Percentiles rank a stretch among this genome's conserved stretches.
Evolutionary conservation across 495 filamentous ascomycete genomes (phyloP).

Genomic region (Penicillium turbatum): DNA sequence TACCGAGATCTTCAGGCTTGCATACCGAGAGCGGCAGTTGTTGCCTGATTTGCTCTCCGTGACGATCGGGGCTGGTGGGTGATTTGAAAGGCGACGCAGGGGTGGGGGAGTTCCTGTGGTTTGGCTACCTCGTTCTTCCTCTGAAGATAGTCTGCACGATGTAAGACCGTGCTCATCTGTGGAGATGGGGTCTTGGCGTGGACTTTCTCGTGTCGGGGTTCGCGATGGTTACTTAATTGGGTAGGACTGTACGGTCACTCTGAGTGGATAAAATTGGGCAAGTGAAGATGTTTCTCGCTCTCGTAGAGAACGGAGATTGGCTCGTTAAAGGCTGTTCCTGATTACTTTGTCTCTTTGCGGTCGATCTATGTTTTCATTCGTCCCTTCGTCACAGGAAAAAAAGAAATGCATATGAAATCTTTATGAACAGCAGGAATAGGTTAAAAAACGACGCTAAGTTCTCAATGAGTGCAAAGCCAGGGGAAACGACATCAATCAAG

Average conservation of each 20-base stretch:
- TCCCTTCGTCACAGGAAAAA: background rate
- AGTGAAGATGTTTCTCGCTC: background rate
- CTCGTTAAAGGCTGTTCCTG: background rate
- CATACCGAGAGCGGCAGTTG: background rate
- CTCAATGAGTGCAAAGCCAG: constrained; percentile 12
- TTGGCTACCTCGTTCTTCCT: background rate
- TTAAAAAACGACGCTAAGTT: constrained; percentile 20
- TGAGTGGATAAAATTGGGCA: background rate
- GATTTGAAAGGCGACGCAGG: background rate
- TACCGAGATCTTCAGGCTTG: background rate
- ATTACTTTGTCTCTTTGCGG: background rate
- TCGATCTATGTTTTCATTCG: too few species aligned
- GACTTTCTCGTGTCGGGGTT: background rate
- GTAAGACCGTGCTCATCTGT: too few species aligned
- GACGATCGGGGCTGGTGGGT: background rate
- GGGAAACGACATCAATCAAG: background rate
- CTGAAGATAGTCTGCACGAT: too few species aligned
- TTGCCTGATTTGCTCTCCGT: too few species aligned
- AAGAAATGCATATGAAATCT: constrained; percentile 3
- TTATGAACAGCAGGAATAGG: constrained; percentile 23
- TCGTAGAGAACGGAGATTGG: background rate
- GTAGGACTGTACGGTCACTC: background rate
- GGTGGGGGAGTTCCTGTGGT: background rate
- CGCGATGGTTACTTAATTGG: background rate
- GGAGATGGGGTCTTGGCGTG: too few species aligned